phyloP scores from a whole-genome alignment of 768 basidiomycete genomes.

The Tephrocybe sp. region DNA sequence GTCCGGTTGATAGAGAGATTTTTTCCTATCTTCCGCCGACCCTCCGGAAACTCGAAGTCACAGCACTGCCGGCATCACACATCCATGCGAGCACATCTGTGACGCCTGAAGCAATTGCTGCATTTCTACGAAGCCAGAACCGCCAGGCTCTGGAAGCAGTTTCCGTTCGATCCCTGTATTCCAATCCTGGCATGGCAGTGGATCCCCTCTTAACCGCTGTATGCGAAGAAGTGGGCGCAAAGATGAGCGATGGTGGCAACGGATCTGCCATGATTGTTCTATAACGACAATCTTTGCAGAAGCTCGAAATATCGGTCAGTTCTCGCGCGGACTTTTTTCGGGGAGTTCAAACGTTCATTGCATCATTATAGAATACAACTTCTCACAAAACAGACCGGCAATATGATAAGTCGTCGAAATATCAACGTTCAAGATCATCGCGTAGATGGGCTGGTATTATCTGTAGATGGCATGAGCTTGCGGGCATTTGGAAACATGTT shows the following conservation, averaged over 20 bases:
- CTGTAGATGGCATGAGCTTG: too few species aligned
- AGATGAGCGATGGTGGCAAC: conserved; percentile 10
- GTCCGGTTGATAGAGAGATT: conserved; percentile 1
- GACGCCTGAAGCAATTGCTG: conserved; percentile 5
- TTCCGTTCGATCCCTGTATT: conserved; percentile 7
- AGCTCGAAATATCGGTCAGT: background rate
- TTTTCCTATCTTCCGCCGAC: conserved; percentile 8
- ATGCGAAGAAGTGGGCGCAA: conserved; percentile 6
- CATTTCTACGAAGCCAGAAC: conserved; percentile 4
- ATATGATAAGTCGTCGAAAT: background rate
- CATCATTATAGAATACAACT: too few species aligned
- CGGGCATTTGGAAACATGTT: background rate
- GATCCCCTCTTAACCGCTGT: conserved; percentile 7
- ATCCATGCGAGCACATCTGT: conserved; percentile 6
- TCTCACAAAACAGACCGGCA: background rate
- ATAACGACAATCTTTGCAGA: background rate
- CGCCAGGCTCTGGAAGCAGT: conserved; percentile 3
- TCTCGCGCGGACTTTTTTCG: background rate
- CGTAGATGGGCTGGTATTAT: too few species aligned
- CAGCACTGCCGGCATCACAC: conserved; percentile 7
- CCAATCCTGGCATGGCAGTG: conserved; percentile 1
- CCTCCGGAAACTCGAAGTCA: conserved; percentile 7
- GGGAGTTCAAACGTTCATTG: background rate
- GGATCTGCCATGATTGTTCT: conserved; percentile 11
- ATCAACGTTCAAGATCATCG: too few species aligned